Evolutionary conservation across 805 yeast species (phyloP), one percentile per base, ranked within the genome.

Genomic region (Spathaspora hagerdaliae): DNA sequence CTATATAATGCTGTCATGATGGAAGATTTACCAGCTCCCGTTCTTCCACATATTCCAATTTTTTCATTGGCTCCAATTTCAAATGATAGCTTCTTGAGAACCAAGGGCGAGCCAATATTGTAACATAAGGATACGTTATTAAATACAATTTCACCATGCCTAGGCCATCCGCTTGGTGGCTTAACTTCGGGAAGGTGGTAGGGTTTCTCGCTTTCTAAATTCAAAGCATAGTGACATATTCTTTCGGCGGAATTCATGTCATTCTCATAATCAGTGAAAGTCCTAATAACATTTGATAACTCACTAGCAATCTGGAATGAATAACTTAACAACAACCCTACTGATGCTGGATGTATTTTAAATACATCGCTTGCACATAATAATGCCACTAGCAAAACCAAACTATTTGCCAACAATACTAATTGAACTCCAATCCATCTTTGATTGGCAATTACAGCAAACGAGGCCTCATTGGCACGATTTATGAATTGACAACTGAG

Each of bases 21-120:
- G 3, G 85, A 73, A 2, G 81, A 67, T 63, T 81, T 81, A 39
- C 95, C 95, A 3, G 94, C 92, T 53, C 95, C 95, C 0, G 95
- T 87, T 57, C 95, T 76, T 36, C 95, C 95, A 67, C 91, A 84
- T 44, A 87, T 81, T 34, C 95, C 95, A 49, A 87, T 75, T 57
- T 83, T 85, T 59, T 86, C 85, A 9, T 73, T 66, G 1, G 82
- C 75, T 6, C 67, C 58, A 41, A 85, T 69, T 5, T 48, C 63
- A 53, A 72, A 57, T 27, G 58, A 56, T 45, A 81, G 50, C 43
- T 71, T 59, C 43, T 71, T 75, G 54, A 81, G 62, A n/a, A 79
- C 85, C 36, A 73, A 60, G 3, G 85, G 85, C 44, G 80, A 61
- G 0, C 71, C 82, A 0, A 78, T 78, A 57, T 84, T 71, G 56